Evolutionary conservation across 768 basidiomycete species (phyloP), one percentile per base, ranked within the genome.

Genomic region (Xerocomus brunneocitrinus): DNA sequence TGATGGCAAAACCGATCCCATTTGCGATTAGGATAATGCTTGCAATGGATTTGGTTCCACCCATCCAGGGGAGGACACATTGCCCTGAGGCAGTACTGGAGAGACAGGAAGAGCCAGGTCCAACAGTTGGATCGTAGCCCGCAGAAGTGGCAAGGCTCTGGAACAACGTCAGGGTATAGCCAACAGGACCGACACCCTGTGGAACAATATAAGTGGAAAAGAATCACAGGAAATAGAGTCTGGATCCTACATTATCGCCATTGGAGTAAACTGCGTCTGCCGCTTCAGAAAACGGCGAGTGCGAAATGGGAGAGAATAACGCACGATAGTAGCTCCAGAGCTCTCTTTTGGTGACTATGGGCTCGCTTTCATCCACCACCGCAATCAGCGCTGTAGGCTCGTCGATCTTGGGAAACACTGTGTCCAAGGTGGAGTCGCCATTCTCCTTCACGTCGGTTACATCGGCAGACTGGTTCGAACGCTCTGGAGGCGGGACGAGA

Each of bases 261-360:
- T 90, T 91, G 69, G 84, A 87, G 62, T 90, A 90, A 53, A 90
- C 89, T 91, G 49, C 39, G 30, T 31, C 2, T 14, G 5, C 4
- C 10, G 12, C 9, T 31, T 50, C 25, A 44, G 40, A n/a, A 55
- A 47, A 55, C 42, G 8, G 27, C 16, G n/a, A 7, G 28, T 31
- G 25, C 32, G 47, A 2, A 9, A 10, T 27, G 5, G 28, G 27
- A 8, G 31, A 3, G 8, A 5, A 39, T 1, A 12, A 48, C 65
- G 39, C 27, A 88, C 88, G 56, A 65, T 90, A 91, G 62, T 90
- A 91, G 49, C 81, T 82, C 89, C 88, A 91, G 9, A 91, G 71
- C 63, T 91, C 89, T 62, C 67, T 79, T 46, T 83, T 75, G 14
- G 84, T 89, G 6, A 90, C 88, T 7, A 85, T 63, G 0, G 89